Percentiles rank a stretch among this genome's conserved stretches.
These are phyloP conservation scores for Ganoderma meredithae DNA, from an alignment of 1,284 basidiomycete genomes.

Conservation along the genomic window DNA sequence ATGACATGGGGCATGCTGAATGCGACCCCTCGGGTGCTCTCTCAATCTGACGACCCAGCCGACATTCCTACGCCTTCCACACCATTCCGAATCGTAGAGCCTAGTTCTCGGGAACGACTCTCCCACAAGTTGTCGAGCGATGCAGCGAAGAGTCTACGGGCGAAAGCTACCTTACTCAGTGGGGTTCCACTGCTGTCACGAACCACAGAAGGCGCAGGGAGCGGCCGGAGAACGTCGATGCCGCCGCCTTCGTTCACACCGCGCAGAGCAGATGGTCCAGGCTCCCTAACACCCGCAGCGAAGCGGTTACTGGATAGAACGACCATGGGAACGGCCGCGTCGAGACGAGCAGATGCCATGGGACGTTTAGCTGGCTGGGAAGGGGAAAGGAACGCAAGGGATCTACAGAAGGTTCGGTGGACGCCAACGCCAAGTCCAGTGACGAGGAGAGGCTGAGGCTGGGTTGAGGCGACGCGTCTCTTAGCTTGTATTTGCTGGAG, in stretches of 20 bases:
- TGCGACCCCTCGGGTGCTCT: constrained; percentile 86
- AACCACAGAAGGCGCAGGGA: constrained; percentile 41
- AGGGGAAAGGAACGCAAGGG: constrained; percentile 57
- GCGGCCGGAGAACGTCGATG: constrained; percentile 60
- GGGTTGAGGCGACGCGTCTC: constrained; percentile 28
- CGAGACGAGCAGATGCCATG: constrained; percentile 75
- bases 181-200: constrained; percentile 41
- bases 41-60: constrained; percentile 63
- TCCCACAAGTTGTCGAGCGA: constrained; percentile 80
- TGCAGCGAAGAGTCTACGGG: constrained; percentile 72
- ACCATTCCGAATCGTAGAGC: constrained; percentile 76
- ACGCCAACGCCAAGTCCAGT: constrained; percentile 75
- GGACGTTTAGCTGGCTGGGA: constrained; percentile 69
- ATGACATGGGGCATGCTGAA: constrained; percentile 94
- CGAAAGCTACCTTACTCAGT: constrained; percentile 69
- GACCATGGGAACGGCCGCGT: constrained; percentile 64
- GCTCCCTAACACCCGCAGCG: constrained; percentile 84
- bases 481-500: constrained; percentile 2
- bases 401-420: constrained; percentile 75
- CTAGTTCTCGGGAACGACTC: constrained; percentile 77
- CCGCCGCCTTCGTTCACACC: constrained; percentile 76
- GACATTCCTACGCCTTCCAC: constrained; percentile 56
- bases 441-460: constrained; percentile 41
- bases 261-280: constrained; percentile 66
- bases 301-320: constrained; percentile 76